Evolutionary conservation across 805 yeast genomes (phyloP), one percentile per base, ranked within the genome.

Genomic region (Ogataea thermomethanolica): DNA sequence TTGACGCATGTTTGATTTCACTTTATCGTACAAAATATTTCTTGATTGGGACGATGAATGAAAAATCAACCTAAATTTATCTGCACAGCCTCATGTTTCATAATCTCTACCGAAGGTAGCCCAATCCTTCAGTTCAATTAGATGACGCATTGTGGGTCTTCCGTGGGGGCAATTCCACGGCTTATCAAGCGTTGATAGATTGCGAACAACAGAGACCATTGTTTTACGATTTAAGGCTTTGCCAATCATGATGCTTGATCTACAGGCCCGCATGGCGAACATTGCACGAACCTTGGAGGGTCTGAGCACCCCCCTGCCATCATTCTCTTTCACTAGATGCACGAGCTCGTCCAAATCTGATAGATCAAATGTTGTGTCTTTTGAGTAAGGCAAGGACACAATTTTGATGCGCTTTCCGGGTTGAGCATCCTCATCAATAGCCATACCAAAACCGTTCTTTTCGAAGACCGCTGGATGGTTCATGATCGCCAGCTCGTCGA

Each of bases 141-240:
- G 67, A 61, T 91, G 97, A 40, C 99, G 73, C 84, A 93, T 79
- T 1, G 99, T 93, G 0, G 99, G 99, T 48, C 99, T 69, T 0
- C 99, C 99, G 63, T 93, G 99, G 0, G 99, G 99, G 55, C 89
- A 80, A 52, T 82, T 84, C 99, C 99, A 93, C 0, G 99, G 99
- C 56, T 87, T 86, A 46, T 88, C 90, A 27, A 93, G 67, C 0
- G 60, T 66, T 9, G 91, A 77, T 37, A 93, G 65, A 54, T 88
- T 74, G 23, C 65, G 58, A 5, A 93, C 90, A 2, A 93, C 78
- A 27, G 55, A 65, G 2, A 61, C 57, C 99, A 93, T 93, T 7
- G 78, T 73, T 7, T 59, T 67, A 23, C 39, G 49, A 7, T 69
- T 71, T 32, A 93, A 67, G 4, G 82, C 75, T 48, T 74, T 81